Percentiles rank a stretch among this genome's conserved stretches.
These are phyloP conservation scores for Geotrichum restrictum DNA, from an alignment of 1,139 yeast genomes.

Conservation along the genomic window DNA sequence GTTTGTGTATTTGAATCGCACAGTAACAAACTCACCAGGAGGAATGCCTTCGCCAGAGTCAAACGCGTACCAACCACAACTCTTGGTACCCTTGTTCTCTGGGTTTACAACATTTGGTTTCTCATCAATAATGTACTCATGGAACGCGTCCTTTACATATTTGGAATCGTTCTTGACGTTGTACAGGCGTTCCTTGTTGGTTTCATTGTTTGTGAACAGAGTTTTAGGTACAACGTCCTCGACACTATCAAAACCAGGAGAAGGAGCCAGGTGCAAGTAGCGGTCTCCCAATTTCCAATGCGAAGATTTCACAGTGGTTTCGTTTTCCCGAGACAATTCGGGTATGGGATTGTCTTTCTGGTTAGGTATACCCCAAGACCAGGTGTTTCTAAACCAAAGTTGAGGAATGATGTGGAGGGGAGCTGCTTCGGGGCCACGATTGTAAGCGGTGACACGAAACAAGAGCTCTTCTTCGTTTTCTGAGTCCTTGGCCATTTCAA, in stretches of 20 bases:
- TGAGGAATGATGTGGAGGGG: slow-evolving; percentile 88
- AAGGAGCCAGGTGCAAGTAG: slow-evolving; percentile 73
- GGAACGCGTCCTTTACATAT: slow-evolving; percentile 87
- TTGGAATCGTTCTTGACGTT: slow-evolving; percentile 49
- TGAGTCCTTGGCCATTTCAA: slow-evolving; percentile 86
- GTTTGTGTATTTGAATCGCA: slow-evolving; percentile 68
- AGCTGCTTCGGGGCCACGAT: slow-evolving; percentile 77
- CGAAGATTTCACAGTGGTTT: slow-evolving; percentile 51
- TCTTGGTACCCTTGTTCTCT: slow-evolving; percentile 62
- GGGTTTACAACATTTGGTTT: slow-evolving; percentile 65
- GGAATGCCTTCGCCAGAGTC: slow-evolving; percentile 75
- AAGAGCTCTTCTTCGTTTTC: slow-evolving; percentile 75
- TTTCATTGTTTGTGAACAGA: slow-evolving; percentile 85
- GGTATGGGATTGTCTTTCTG: slow-evolving; percentile 51
- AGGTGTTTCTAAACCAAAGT: slow-evolving; percentile 79
- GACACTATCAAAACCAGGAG: slow-evolving; percentile 65
- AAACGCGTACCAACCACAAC: slow-evolving; percentile 78
- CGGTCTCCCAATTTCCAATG: slow-evolving; percentile 74
- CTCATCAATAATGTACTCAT: slow-evolving; percentile 69
- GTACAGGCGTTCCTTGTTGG: slow-evolving; percentile 69
- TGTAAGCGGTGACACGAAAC: slow-evolving; percentile 86
- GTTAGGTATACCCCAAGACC: slow-evolving; percentile 80
- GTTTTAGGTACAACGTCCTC: slow-evolving; percentile 72
- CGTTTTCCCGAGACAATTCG: slow-evolving; percentile 41
- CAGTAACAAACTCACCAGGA: slow-evolving; percentile 83